Evolutionary conservation across 73 alveolate species (phyloP), one percentile per base, ranked within the genome.

Genomic region (Tetrahymena elliotti): DNA sequence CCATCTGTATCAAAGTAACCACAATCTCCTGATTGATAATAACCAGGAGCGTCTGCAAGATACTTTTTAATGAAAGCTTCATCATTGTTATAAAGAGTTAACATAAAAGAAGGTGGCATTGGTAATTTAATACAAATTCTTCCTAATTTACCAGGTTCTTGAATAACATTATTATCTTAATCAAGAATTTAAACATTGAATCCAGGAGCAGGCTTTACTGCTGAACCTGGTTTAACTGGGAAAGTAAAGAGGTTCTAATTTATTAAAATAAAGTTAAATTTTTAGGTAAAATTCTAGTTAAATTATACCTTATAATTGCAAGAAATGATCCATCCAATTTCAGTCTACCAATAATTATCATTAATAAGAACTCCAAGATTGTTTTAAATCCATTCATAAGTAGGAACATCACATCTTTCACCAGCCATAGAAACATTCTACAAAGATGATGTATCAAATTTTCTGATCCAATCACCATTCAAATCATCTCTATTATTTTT

Each of bases 271-370:
- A 27, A 88, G 18, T n/a, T 38, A 34, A 33, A n/a, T n/a, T 88
- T 7, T 9, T 13, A 47, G 2, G 13, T 18, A 47, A 47, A 10
- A 47, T 47, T 47, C 20, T 18, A 47, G 82, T 15, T 47, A 93
- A 95, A 40, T 84, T 96, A n/a, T 8, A 96, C 98, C 94, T 94
- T 94, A 95, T 96, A 97, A 94, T 97, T 96, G 53, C 98, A 96
- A 54, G 98, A 96, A 24, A 97, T 96, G n/a, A 98, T 99, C 99
- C 99, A 98, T 33, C 99, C 99, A 18, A 99, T 99, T 97, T 99
- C 99, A 6, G 99, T 99, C 93, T 99, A 99, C 99, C 99, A 99
- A 99, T 99, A 99, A 93, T 98, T 99, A 96, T 99, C 99, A 95
- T 98, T 99, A 93, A 99, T 97, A 92, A 96, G 95, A 83, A 97